phyloP scores from a whole-genome alignment of 192 early-diverging fungal genomes.

The Coemansia sp. region DNA sequence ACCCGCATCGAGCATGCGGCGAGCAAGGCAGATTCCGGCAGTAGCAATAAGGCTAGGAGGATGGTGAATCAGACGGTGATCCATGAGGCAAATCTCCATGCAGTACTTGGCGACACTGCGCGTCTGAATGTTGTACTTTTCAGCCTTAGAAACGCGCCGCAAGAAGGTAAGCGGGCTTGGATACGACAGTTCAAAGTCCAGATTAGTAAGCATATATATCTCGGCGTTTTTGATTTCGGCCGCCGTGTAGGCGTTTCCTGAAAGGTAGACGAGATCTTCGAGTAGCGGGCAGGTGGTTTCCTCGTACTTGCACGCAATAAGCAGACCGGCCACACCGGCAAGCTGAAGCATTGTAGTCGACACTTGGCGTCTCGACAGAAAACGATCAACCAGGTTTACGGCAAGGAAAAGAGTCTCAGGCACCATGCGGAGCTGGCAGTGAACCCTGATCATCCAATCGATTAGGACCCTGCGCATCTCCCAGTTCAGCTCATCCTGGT shows the following conservation, averaged over 20 bases:
- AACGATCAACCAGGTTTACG: constrained; percentile 94
- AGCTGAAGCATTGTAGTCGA: constrained; percentile 88
- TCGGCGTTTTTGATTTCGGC: constrained; percentile 91
- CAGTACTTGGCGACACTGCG: constrained; percentile 93
- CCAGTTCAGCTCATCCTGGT: constrained; percentile 86
- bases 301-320: constrained; percentile 94
- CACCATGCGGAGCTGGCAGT: constrained; percentile 84
- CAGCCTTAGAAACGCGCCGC: constrained; percentile 83
- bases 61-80: constrained; percentile 71
- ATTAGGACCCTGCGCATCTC: constrained; percentile 90
- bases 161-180: constrained; percentile 93
- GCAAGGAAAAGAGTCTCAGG: constrained; percentile 93
- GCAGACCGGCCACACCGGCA: constrained; percentile 86
- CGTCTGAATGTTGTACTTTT: constrained; percentile 85
- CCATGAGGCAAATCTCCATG: constrained; percentile 90
- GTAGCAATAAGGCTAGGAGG: constrained; percentile 76
- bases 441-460: constrained; percentile 94
- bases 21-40: constrained; percentile 75
- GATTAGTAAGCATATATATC: constrained; percentile 81
- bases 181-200: constrained; percentile 85
- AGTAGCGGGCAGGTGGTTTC: constrained; percentile 84
- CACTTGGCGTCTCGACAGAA: constrained; percentile 83
- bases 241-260: constrained; percentile 72
- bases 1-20: constrained; percentile 71
- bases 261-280: constrained; percentile 81